Evolutionary conservation across 345 rosid species (phyloP).

Genomic region (Salix dunnii): DNA sequence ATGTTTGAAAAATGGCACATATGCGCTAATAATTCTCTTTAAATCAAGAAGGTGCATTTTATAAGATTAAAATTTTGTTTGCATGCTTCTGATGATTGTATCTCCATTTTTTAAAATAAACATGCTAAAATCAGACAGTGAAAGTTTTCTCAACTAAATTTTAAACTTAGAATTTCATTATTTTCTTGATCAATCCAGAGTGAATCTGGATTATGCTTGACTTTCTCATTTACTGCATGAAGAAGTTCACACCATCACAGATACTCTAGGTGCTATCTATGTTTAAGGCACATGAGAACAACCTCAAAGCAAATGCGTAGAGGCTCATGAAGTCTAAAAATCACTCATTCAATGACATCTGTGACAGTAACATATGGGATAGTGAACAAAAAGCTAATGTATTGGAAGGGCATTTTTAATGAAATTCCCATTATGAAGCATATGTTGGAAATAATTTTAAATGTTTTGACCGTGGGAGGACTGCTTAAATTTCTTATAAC

Average conservation of each 20-base stretch:
- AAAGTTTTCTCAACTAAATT: background rate
- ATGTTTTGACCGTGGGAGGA: background rate
- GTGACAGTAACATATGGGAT: background rate
- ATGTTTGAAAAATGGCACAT: background rate
- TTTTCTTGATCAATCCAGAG: background rate
- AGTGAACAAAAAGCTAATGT: background rate
- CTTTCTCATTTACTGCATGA: background rate
- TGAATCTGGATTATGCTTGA: background rate
- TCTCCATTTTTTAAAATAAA: background rate
- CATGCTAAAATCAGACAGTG: background rate
- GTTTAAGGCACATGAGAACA: background rate
- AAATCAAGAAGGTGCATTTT: no score
- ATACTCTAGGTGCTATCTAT: background rate
- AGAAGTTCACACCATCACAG: background rate
- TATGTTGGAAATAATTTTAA: background rate
- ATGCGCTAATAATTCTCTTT: background rate
- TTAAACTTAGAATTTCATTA: background rate
- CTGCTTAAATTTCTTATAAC: background rate
- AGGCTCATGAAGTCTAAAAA: background rate
- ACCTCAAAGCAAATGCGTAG: background rate
- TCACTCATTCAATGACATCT: background rate
- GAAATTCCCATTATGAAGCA: background rate
- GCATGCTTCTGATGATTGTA: background rate
- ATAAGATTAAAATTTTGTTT: background rate
- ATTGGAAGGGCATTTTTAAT: background rate